Evolutionary conservation across 208 protist genomes (phyloP).

Genomic region (Porcisia hertigi): DNA sequence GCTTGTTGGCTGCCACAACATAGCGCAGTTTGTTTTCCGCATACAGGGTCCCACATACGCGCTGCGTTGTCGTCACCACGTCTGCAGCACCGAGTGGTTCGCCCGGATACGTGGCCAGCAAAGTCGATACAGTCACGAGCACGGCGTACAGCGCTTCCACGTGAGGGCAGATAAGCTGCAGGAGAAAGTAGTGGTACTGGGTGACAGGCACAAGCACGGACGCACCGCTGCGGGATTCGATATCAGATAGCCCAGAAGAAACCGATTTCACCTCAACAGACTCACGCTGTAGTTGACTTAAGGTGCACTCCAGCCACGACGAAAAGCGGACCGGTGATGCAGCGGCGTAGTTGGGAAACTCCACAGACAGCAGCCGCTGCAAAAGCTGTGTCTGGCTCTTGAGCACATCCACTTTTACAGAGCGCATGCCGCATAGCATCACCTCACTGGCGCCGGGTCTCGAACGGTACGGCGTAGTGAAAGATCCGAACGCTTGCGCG

Average conservation of each 20-base stretch:
- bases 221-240: neutral
- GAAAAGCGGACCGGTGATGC: conserved; percentile 52
- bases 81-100: conserved; percentile 18
- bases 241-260: neutral
- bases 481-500: conserved; percentile 39
- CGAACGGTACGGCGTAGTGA: conserved; percentile 6
- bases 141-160: conserved; percentile 52
- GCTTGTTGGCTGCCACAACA: conserved; percentile 46
- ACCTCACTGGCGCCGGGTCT: conserved; percentile 14
- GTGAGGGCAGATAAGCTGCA: conserved; percentile 62
- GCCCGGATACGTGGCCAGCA: conserved; percentile 32
- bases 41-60: conserved; percentile 20
- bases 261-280: neutral
- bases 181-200: conserved; percentile 49
- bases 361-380: conserved; percentile 53
- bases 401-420: conserved; percentile 43
- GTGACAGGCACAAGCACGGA: conserved; percentile 34
- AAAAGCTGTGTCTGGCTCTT: conserved; percentile 48
- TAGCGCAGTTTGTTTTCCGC: conserved; percentile 33
- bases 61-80: conserved; percentile 27
- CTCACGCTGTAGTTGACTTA: conserved; percentile 42
- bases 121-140: conserved; percentile 16
- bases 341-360: conserved; percentile 77
- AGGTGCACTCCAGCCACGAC: conserved; percentile 66
- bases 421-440: conserved; percentile 15